phyloP scores from a whole-genome alignment of 306 rosid genomes.

The Boehmeria nivea region DNA sequence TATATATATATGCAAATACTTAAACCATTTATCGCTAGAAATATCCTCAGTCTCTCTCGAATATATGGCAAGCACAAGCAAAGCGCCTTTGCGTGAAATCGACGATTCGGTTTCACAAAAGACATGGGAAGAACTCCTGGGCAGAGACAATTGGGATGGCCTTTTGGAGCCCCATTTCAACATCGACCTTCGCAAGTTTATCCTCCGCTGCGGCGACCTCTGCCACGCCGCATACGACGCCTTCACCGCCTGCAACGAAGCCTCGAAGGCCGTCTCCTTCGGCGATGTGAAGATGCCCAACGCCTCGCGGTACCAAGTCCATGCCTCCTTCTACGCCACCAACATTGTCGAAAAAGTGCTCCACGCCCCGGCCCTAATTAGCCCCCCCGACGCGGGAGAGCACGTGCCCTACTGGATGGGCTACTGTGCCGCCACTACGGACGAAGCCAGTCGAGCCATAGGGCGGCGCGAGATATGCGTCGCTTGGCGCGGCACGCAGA shows the following conservation, averaged over 20 bases:
- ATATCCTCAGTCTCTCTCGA: no score
- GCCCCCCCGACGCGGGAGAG: conserved; percentile 65
- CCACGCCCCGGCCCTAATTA: conserved; percentile 57
- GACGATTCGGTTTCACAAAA: no score
- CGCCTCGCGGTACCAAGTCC: no score
- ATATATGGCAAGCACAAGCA: no score
- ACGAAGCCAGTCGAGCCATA: conserved; percentile 5
- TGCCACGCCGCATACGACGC: conserved; percentile 70
- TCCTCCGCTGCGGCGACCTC: conserved; percentile 64
- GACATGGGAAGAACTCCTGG: conserved; percentile 50
- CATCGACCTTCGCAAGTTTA: conserved; percentile 43
- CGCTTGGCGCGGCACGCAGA: conserved; percentile 59
- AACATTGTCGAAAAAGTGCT: conserved; percentile 45
- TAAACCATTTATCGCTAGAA: no score
- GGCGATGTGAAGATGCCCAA: conserved; percentile 37
- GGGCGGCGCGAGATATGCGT: conserved; percentile 61
- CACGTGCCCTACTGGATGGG: conserved; percentile 78
- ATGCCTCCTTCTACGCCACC: conserved; percentile 32
- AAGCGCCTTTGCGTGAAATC: no score
- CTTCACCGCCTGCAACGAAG: conserved; percentile 63
- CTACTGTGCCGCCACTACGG: conserved; percentile 50
- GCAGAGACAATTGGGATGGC: conserved; percentile 41
- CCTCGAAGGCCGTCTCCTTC: conserved; percentile 48
- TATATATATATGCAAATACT: no score
- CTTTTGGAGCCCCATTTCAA: conserved; percentile 47